Percentiles rank a stretch among this genome's conserved stretches.
Conservation (phyloP, 2,329 filamentous ascomycete genomes). For the Phaeosphaeriaceae sp. region DNA sequence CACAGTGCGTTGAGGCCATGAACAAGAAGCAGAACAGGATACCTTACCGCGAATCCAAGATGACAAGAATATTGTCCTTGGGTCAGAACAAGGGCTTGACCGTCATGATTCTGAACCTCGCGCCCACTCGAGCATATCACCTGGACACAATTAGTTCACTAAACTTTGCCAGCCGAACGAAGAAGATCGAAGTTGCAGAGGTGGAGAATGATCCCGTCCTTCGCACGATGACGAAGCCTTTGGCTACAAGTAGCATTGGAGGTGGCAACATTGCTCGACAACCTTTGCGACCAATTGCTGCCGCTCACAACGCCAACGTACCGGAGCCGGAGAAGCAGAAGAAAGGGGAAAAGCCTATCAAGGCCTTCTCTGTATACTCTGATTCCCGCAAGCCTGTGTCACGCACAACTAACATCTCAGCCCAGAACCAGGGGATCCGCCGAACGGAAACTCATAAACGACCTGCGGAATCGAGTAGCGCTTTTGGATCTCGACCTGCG, state of each 20-base stretch:
- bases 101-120: slow-evolving; percentile 94
- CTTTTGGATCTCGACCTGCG: slow-evolving; percentile 46
- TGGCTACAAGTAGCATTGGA: slow-evolving; percentile 43
- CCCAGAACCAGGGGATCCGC: slow-evolving; percentile 43
- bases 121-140: slow-evolving; percentile 90
- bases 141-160: slow-evolving; percentile 91
- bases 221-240: slow-evolving; percentile 50
- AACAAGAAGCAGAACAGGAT: slow-evolving; percentile 77
- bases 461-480: slow-evolving; percentile 47
- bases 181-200: slow-evolving; percentile 94
- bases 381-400: slow-evolving; percentile 58
- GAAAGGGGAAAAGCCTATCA: slow-evolving; percentile 72
- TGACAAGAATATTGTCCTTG: slow-evolving; percentile 91
- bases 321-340: slow-evolving; percentile 60
- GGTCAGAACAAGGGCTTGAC: slow-evolving; percentile 96
- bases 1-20: slow-evolving; percentile 95
- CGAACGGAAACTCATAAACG: slow-evolving; percentile 55
- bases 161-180: slow-evolving; percentile 93
- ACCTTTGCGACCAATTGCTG: slow-evolving; percentile 77
- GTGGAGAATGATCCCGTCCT: slow-evolving; percentile 95
- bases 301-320: slow-evolving; percentile 75
- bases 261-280: slow-evolving; percentile 65
- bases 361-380: slow-evolving; percentile 86
- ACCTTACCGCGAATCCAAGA: slow-evolving; percentile 94
- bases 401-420: slow-evolving; percentile 36